A percentile compares a stretch with the other conserved stretches of the same genome.
Conservation (phyloP, 768 basidiomycete genomes). For the Leccinum fibrillosum region DNA sequence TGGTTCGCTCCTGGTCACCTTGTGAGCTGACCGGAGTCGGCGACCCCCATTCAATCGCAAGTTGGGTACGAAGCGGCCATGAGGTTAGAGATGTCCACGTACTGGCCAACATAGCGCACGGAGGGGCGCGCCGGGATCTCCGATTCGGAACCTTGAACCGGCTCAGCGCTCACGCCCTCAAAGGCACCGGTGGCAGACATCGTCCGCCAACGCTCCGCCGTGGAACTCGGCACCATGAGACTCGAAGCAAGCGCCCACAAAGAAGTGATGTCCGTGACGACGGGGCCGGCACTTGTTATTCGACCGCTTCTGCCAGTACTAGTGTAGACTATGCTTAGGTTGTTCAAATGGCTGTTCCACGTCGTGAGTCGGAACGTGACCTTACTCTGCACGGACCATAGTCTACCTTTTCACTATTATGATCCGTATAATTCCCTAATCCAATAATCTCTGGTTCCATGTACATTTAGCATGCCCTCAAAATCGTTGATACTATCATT, state of each 20-base stretch:
- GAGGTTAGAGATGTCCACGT: constrained; percentile 31
- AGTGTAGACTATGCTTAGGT: too few relatives aligned
- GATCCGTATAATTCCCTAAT: too few relatives aligned
- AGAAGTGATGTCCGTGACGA: constrained; percentile 41
- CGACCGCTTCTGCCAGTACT: too few relatives aligned
- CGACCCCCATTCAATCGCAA: constrained; percentile 24
- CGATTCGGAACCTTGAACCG: constrained; percentile 21
- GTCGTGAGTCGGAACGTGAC: too few relatives aligned
- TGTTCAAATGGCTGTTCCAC: too few relatives aligned
- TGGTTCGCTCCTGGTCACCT: background rate
- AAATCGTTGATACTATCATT: too few relatives aligned
- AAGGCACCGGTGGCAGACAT: constrained; percentile 37
- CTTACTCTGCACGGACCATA: too few relatives aligned
- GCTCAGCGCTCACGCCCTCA: constrained; percentile 40
- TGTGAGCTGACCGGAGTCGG: too few relatives aligned
- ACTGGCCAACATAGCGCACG: constrained; percentile 42
- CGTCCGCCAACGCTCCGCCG: constrained; percentile 37
- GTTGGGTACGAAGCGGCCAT: constrained; percentile 23
- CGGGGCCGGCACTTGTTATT: background rate
- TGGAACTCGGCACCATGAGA: constrained; percentile 49
- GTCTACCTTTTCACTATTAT: too few relatives aligned
- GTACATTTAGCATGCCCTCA: too few relatives aligned
- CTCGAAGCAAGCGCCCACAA: constrained; percentile 40
- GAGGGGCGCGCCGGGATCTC: constrained; percentile 51
- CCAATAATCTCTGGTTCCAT: too few relatives aligned